Percentiles rank a stretch among this genome's conserved stretches.
Conservation (phyloP, 768 basidiomycete genomes). For the Agrocybe pediades region DNA sequence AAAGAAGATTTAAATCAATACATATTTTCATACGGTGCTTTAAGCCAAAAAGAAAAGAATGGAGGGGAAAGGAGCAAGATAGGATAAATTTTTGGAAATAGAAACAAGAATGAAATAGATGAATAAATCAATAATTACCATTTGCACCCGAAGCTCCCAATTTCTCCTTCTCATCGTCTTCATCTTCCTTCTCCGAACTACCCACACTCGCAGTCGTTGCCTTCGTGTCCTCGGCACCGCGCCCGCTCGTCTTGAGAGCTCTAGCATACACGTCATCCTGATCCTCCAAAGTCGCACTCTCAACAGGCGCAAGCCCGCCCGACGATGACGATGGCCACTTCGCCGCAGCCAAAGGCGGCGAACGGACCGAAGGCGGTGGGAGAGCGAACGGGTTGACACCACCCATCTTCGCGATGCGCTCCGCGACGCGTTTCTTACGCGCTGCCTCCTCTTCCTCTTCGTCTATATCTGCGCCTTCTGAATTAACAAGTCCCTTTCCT, state of each 20-base stretch:
- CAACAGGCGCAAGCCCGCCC: neutral
- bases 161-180: conserved; percentile 12
- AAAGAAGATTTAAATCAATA: neutral
- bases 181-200: too few species aligned
- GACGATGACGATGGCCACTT: neutral
- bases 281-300: neutral
- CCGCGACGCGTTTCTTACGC: conserved; percentile 59
- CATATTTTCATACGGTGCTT: neutral
- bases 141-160: conserved; percentile 21
- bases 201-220: too few species aligned
- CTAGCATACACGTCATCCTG: neutral
- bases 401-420: conserved; percentile 66
- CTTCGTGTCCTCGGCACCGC: too few species aligned
- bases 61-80: conserved; percentile 27
- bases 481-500: too few species aligned
- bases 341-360: conserved; percentile 11
- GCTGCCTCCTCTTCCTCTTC: conserved; percentile 35
- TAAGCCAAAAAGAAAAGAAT: neutral
- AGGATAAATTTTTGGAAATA: conserved; percentile 13
- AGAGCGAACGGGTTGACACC: conserved; percentile 63
- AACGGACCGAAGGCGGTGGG: conserved; percentile 22
- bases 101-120: conserved; percentile 16
- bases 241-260: too few species aligned
- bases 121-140: conserved; percentile 34
- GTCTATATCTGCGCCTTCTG: neutral